A percentile compares a stretch with the other conserved stretches of the same genome.
Conservation (phyloP, 208 protist species). For the Trypanosoma cruzi region DNA sequence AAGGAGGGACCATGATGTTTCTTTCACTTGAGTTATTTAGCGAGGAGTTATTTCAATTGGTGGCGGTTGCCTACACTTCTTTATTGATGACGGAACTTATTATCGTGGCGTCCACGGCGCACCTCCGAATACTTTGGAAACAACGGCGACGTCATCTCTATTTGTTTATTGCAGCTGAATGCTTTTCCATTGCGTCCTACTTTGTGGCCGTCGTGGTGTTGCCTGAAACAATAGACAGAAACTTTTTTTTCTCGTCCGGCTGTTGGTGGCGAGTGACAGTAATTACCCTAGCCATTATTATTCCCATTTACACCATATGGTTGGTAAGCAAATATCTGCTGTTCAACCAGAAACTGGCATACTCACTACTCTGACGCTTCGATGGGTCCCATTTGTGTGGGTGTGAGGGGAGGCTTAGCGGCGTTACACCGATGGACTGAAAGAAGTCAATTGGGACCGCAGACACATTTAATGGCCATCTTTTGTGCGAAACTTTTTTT, state of each 20-base stretch:
- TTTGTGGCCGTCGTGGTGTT: constrained; percentile 92
- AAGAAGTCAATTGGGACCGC: too few relatives aligned
- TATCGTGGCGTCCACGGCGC: constrained; percentile 94
- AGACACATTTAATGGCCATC: too few relatives aligned
- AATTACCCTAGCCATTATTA: constrained; percentile 75
- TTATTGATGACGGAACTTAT: constrained; percentile 98
- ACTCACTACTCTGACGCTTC: constrained; percentile 25
- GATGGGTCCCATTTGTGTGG: too few relatives aligned
- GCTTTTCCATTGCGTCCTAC: constrained; percentile 92
- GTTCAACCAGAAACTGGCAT: constrained; percentile 42
- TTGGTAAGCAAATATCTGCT: constrained; percentile 52
- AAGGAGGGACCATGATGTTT: constrained; percentile 97
- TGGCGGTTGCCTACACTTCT: constrained; percentile 97
- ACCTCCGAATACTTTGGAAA: constrained; percentile 85
- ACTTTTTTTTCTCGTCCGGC: constrained; percentile 93
- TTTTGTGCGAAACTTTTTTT: too few relatives aligned
- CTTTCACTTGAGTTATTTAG: constrained; percentile 95
- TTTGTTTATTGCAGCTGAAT: constrained; percentile 88
- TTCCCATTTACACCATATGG: constrained; percentile 54
- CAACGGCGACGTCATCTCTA: constrained; percentile 71
- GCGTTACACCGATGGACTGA: too few relatives aligned
- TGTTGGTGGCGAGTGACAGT: constrained; percentile 90
- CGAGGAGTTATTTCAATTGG: constrained; percentile 94
- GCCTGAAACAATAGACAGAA: constrained; percentile 91
- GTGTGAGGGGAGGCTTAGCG: too few relatives aligned